phyloP scores from a whole-genome alignment of 2,329 filamentous ascomycete species.

The Neurospora sp. region DNA sequence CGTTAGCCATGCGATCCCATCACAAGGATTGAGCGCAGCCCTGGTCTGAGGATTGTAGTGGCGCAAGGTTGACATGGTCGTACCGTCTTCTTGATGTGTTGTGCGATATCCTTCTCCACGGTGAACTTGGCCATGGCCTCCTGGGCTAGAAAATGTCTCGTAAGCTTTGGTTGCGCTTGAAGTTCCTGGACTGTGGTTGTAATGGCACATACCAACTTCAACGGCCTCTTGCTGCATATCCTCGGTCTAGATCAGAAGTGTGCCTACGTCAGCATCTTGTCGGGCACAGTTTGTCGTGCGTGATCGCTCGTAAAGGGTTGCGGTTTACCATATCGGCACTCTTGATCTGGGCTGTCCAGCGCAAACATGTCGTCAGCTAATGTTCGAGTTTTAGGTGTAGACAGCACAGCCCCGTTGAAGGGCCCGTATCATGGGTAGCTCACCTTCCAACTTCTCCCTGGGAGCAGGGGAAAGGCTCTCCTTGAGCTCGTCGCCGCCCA shows the following conservation, averaged over 20 bases:
- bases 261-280: not conserved
- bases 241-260: constrained; percentile 55
- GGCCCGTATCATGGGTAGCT: constrained; percentile 13
- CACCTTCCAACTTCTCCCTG: constrained; percentile 70
- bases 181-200: not conserved
- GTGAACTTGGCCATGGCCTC: constrained; percentile 54
- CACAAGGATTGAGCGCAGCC: constrained; percentile 2
- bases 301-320: not conserved
- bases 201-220: constrained; percentile 71
- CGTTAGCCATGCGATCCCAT: constrained; percentile 6
- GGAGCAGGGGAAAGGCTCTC: constrained; percentile 34
- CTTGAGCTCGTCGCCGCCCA: constrained; percentile 26
- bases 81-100: constrained; percentile 91
- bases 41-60: not conserved
- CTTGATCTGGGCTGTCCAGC: constrained; percentile 75
- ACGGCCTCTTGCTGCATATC: constrained; percentile 96
- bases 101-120: constrained; percentile 77
- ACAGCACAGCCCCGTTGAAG: not conserved
- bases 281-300: not conserved
- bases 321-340: constrained; percentile 88
- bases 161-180: constrained; percentile 6
- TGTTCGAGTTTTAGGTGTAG: not conserved
- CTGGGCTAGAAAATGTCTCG: constrained; percentile 33
- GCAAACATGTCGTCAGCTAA: not conserved
- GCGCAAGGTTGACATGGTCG: constrained; percentile 14